Base-by-base conservation (phyloP, 768 basidiomycete species). In the Agaricus subrufescens region DNA sequence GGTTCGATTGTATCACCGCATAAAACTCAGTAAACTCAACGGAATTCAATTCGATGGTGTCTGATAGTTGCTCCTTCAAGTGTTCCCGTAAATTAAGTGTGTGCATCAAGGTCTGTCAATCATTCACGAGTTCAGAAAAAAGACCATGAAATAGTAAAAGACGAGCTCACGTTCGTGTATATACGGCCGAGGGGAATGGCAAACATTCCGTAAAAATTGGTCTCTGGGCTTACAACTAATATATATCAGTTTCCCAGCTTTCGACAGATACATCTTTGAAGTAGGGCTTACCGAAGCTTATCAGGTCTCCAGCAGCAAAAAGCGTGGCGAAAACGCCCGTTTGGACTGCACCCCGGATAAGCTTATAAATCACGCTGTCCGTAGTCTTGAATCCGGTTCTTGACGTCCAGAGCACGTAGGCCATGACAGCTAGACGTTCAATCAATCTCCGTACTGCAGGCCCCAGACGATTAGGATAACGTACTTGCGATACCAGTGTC, bases 331-430 rank as follows among this genome's bases (percentile, higher is more conserved):
- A 81, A 4, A 79, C 58, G 40, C 82, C 81, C 3, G 82, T 82
- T 58, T 81, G 80, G 31, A 82, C 65, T 9, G 81, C 79, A 27
- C 80, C 80, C 52, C 78, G 77, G 58, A 82, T 81, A 3, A 82
- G 69, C 34, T 77, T 75, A 55, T 79, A 79, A 60, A 82, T 76
- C 53, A 81, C 71, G 0, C 71, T 77, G 59, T 84, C 80, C 4
- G 77, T 83, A 59, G 67, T 75, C 14, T 68, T 69, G 65, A 81
- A 79, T 15, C 83, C 81, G 14, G 81, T 83, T 37, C 52, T 75
- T 8, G 75, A 74, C 34, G 70, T 69, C 46, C 61, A 58, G 29
- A 80, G 70, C n/a, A 73, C 63, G 43, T 34, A 64, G 9, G 52
- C 58, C 26, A 67, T 53, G 9, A 56, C 26, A 26, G 49, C 61